Evolutionary conservation across 2,329 filamentous ascomycete species (phyloP).

Genomic region (Keithomyces neogunnii): DNA sequence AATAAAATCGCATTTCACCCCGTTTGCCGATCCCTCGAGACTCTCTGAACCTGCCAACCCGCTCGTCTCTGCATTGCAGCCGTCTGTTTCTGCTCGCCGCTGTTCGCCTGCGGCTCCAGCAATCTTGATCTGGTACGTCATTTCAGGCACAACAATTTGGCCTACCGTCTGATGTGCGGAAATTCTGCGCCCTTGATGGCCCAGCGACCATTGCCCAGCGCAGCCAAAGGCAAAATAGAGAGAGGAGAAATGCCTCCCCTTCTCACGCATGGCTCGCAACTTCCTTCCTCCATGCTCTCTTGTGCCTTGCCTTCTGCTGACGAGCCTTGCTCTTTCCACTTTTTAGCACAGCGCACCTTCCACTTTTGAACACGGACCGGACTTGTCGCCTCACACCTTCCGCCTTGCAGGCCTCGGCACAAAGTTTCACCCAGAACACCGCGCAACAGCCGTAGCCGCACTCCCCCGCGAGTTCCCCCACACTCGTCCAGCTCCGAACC

Average conservation of each 20-base stretch:
- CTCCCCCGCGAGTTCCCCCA: constrained; percentile 1
- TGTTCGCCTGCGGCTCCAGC: neutral
- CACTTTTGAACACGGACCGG: neutral
- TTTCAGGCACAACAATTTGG: neutral
- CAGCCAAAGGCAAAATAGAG: neutral
- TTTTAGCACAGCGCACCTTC: constrained; percentile 1
- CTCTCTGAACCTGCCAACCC: too few species aligned
- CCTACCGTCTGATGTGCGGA: neutral
- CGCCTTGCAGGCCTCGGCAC: neutral
- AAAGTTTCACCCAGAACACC: neutral
- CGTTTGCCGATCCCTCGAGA: too few species aligned
- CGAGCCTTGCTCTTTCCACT: neutral
- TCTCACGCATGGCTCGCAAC: neutral
- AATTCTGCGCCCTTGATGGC: neutral
- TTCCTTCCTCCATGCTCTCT: neutral
- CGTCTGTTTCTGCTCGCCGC: neutral
- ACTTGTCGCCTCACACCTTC: too few species aligned
- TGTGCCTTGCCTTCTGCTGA: neutral
- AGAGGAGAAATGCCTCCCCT: neutral
- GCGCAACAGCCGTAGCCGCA: neutral
- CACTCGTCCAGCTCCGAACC: neutral
- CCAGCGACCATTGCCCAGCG: too few species aligned
- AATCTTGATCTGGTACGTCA: neutral
- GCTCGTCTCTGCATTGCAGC: too few species aligned
- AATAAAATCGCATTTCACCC: neutral